These are phyloP conservation scores for Thraustochytrium striatum DNA, from an alignment of 352 stramenopile species.

Conservation along the genomic window DNA sequence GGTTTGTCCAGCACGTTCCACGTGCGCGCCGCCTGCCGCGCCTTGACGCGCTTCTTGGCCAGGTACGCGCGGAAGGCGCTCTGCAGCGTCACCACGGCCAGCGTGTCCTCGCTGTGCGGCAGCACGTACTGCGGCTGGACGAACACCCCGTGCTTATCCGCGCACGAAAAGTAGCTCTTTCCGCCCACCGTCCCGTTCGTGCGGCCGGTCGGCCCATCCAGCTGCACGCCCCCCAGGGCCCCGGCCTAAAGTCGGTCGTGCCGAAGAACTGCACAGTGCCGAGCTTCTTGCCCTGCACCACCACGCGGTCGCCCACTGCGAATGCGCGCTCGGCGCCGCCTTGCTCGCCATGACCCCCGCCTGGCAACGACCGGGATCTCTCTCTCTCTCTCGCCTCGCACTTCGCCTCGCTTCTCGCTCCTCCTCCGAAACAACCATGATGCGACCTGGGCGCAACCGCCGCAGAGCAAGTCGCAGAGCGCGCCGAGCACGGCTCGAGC, in stretches of 20 bases:
- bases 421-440: too few relatives aligned
- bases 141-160: conserved; percentile 71
- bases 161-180: conserved; percentile 72
- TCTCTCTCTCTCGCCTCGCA: not conserved
- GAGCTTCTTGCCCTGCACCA: not conserved
- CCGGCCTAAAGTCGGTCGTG: conserved; percentile 31
- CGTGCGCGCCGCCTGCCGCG: conserved; percentile 69
- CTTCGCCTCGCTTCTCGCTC: too few relatives aligned
- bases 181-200: conserved; percentile 71
- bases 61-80: conserved; percentile 67
- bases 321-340: not conserved
- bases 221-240: conserved; percentile 67
- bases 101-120: conserved; percentile 70
- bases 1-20: conserved; percentile 83
- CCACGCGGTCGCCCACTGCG: conserved; percentile 29
- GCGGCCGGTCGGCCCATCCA: conserved; percentile 70
- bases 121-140: conserved; percentile 62
- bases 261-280: conserved; percentile 51
- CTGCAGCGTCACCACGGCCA: conserved; percentile 69
- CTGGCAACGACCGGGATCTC: not conserved
- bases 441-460: too few relatives aligned
- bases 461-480: too few relatives aligned
- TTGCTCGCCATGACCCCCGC: not conserved
- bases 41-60: conserved; percentile 69
- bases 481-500: not conserved